Evolutionary conservation across 2,329 filamentous ascomycete species (phyloP).

Genomic region (Fusarium chlamydosporum): DNA sequence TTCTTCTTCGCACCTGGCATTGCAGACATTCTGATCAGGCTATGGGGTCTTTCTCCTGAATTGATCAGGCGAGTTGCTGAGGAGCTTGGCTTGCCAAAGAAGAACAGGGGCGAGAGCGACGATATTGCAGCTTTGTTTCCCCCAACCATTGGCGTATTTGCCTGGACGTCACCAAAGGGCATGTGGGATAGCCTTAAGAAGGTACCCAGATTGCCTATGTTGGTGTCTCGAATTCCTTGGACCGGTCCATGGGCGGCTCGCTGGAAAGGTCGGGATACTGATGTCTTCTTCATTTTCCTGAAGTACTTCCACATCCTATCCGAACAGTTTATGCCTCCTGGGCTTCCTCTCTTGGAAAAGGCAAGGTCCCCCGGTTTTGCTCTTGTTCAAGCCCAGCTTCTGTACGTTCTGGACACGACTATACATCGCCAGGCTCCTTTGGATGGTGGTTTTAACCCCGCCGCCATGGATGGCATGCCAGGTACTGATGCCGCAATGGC

Average conservation of each 20-base stretch:
- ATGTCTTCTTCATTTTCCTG: constrained; percentile 91
- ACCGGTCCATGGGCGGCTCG: constrained; percentile 85
- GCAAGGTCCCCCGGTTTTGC: constrained; percentile 81
- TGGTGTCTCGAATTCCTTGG: constrained; percentile 83
- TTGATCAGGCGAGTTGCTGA: constrained; percentile 79
- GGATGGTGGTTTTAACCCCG: constrained; percentile 61
- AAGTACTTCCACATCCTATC: constrained; percentile 88
- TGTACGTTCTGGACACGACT: constrained; percentile 84
- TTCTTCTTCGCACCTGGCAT: constrained; percentile 94
- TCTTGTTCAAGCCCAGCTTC: constrained; percentile 84
- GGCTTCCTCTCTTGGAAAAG: constrained; percentile 67
- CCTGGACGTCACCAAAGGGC: constrained; percentile 67
- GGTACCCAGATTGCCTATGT: constrained; percentile 74
- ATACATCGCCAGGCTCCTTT: constrained; percentile 79
- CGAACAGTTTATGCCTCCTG: constrained; percentile 76
- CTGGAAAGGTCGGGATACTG: constrained; percentile 89
- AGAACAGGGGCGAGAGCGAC: constrained; percentile 69
- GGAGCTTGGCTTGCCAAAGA: constrained; percentile 75
- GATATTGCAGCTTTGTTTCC: constrained; percentile 80
- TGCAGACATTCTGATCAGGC: constrained; percentile 83
- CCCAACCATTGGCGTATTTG: constrained; percentile 69
- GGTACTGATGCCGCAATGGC: constrained; percentile 76
- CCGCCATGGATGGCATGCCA: constrained; percentile 61
- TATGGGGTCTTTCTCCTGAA: constrained; percentile 81
- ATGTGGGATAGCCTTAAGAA: constrained; percentile 73